Base-by-base conservation (phyloP, 106 monocot species). In the Phalaenopsis equestris region DNA sequence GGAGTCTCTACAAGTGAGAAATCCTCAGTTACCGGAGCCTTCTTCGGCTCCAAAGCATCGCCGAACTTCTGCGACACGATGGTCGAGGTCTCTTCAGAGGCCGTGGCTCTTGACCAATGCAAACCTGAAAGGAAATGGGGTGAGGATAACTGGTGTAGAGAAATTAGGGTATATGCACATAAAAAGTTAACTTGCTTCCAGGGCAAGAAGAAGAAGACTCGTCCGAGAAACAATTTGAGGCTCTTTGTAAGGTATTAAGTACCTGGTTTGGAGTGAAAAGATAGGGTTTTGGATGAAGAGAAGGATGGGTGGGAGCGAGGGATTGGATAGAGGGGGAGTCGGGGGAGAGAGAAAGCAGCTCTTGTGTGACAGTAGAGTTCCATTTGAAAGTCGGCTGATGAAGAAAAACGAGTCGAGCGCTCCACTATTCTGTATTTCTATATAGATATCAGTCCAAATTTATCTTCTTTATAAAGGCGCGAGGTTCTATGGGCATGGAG, bases 11-110 rank as follows among this genome's bases (percentile, higher is more conserved):
- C 76, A 12, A 76, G 24, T 10, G 75, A 46, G 18, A 46, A 42
- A 75, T 12, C 19, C 46, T 75, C 46, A n/a, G 16, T 30, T 47
- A 21, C 49, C 17, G 41, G n/a, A 8, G 47, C 18, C 21, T 47
- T 76, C 76, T 76, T 30, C 76, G 30, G 24, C n/a, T 19, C 24
- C 11, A 30, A 30, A 76, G 76, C 49, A 43, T 76, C 49, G 11
- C 52, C 76, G 7, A 52, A 49, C 76, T 52, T 49, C 47, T 30
- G 49, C 24, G 76, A 76, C 49, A 76, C 24, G 47, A 30, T 48
- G 76, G 76, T 76, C 8, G 49, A 47, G 12, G 49, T 52, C 49
- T 76, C 76, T 4, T 76, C 76, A 23, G 76, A 76, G 10, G 76
- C 21, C 46, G 76, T 14, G 2, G 76, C 76, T 4, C 48, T 21